Evolutionary conservation across 2,329 filamentous ascomycete species (phyloP).

Genomic region (Blastomyces emzantsi): DNA sequence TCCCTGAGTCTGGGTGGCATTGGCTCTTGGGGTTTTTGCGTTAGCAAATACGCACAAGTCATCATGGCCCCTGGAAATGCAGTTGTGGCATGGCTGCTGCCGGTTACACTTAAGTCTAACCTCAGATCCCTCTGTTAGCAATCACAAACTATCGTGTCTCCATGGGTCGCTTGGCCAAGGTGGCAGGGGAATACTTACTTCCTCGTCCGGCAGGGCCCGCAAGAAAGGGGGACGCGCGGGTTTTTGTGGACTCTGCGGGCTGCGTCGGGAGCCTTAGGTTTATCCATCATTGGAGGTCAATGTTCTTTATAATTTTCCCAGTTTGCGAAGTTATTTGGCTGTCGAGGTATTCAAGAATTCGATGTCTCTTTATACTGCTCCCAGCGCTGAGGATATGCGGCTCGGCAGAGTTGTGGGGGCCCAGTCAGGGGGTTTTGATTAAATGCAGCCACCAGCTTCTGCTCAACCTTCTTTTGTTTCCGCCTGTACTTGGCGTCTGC

Average conservation of each 20-base stretch:
- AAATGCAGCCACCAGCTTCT: too few species aligned
- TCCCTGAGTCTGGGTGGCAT: not conserved
- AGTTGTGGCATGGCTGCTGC: constrained; percentile 8
- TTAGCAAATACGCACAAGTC: not conserved
- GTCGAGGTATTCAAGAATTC: not conserved
- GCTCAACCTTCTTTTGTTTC: not conserved
- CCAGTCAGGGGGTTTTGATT: too few species aligned
- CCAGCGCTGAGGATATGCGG: not conserved
- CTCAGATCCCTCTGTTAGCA: not conserved
- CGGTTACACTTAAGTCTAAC: constrained; percentile 8
- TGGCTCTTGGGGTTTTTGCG: constrained; percentile 1
- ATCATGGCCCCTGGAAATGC: constrained; percentile 4
- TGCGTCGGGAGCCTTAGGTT: not conserved
- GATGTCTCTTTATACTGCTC: not conserved
- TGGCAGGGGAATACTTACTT: not conserved
- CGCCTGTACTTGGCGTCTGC: too few species aligned
- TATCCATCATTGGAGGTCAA: not conserved
- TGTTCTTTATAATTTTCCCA: not conserved
- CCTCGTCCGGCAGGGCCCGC: constrained; percentile 1
- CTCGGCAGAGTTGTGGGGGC: not conserved
- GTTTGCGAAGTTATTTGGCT: not conserved
- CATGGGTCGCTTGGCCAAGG: not conserved
- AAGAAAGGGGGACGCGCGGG: constrained; percentile 2
- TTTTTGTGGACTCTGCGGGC: constrained; percentile 4
- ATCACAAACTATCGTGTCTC: not conserved